Base-by-base conservation (phyloP, 164 flowering plant genomes). In the Nelumbo lutea region DNA sequence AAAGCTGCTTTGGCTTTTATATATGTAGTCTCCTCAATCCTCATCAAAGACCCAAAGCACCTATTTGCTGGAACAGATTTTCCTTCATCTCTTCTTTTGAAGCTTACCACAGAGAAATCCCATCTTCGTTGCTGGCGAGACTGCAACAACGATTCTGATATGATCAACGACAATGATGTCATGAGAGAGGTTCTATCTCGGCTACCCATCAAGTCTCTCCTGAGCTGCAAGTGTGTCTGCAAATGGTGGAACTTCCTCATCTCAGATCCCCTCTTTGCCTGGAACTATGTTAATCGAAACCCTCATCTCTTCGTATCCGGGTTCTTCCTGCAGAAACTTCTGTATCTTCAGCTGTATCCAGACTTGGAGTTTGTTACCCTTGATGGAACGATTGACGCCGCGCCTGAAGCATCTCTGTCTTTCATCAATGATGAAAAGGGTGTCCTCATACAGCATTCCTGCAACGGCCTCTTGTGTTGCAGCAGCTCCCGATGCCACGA, bases 201-300 rank as follows among this genome's bases (percentile, higher is more conserved):
- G 27, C 15, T 44, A 45, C 65, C 65, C 8, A 41, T 62, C 41
- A 42, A 9, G 48, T 13, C 65, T 10, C 46, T 62, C 9, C 14
- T 62, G 65, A 62, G 9, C 42, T 62, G 4, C 65, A 62, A 62
- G 48, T 42, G 47, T 15, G 65, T 62, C 10, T 62, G 65, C 65
- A 62, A 62, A 45, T 13, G 65, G 48, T 62, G 65, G 65, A 5
- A 62, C 27, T 10, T 4, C 44, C 46, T 62, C 5, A 62, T 62
- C n/a, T 62, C 48, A 3, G 65, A 62, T 42, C 65, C 65, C 2
- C 4, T 62, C 65, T 62, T 62, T 38, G 41, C 41, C 27, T 6
- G 8, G 15, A 62, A 43, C 5, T 62, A 62, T 38, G 10, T 43
- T 2, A 27, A 6, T 4, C 48, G 48, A 8, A 62, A 62, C 44